These are phyloP conservation scores for Torulaspora globosa DNA, from an alignment of 1,139 yeast genomes.

Conservation along the genomic window DNA sequence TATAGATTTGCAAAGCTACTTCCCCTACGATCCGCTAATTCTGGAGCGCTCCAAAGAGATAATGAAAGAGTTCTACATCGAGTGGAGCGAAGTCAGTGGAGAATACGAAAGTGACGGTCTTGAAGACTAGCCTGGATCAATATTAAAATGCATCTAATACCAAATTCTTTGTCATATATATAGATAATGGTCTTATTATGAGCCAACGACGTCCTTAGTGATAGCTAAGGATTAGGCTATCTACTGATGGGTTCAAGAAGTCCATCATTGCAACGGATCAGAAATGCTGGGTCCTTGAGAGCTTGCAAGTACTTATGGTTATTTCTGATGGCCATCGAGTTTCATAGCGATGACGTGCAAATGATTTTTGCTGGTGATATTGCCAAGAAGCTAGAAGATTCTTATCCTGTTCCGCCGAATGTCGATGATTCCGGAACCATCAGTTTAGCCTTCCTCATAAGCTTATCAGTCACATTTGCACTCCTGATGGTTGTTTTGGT, in stretches of 20 bases:
- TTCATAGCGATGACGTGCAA: slow-evolving; percentile 2
- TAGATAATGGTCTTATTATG: not conserved
- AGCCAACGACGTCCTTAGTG: not conserved
- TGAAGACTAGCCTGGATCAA: slow-evolving; percentile 25
- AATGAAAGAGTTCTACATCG: slow-evolving; percentile 58
- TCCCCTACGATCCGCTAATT: slow-evolving; percentile 91
- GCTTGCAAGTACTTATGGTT: not conserved
- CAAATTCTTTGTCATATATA: not conserved
- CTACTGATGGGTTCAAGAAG: not conserved
- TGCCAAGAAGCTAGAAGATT: slow-evolving; percentile 9
- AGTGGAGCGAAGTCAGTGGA: slow-evolving; percentile 68
- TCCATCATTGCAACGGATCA: not conserved
- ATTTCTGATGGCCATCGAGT: slow-evolving; percentile 4
- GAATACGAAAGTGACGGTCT: slow-evolving; percentile 59
- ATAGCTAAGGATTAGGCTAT: not conserved
- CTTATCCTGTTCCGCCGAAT: slow-evolving; percentile 30
- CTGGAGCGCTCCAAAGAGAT: slow-evolving; percentile 58
- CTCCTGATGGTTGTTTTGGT: slow-evolving; percentile 38
- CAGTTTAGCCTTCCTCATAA: slow-evolving; percentile 42
- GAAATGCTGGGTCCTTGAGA: not conserved
- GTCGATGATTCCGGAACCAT: slow-evolving; percentile 35
- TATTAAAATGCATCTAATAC: slow-evolving; percentile 1
- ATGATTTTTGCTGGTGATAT: slow-evolving; percentile 3
- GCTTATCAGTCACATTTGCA: slow-evolving; percentile 41
- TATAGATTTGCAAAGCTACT: slow-evolving; percentile 83